A percentile compares a stretch with the other conserved stretches of the same genome.
Evolutionary conservation across 2,329 filamentous ascomycete species (phyloP).

Genomic region (Hypoxylon sp.): DNA sequence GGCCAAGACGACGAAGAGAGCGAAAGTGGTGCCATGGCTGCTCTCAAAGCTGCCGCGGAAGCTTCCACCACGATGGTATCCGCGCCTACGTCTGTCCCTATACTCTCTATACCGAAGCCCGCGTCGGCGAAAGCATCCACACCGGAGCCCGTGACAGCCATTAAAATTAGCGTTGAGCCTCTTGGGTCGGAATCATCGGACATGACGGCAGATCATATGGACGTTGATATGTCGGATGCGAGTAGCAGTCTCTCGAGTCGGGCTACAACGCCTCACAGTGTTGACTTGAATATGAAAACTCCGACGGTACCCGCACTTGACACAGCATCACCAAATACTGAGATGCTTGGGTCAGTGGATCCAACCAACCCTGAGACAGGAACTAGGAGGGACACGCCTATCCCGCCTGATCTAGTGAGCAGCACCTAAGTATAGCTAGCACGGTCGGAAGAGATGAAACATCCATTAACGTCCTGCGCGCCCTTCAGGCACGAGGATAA

Average conservation of each 20-base stretch:
- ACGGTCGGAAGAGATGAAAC: neutral
- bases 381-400: conserved; percentile 56
- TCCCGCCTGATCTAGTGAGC: conserved; percentile 53
- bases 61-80: conserved; percentile 38
- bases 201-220: conserved; percentile 47
- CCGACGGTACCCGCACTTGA: conserved; percentile 54
- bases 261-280: conserved; percentile 49
- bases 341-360: conserved; percentile 51
- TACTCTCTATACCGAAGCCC: conserved; percentile 9
- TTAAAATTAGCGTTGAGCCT: conserved; percentile 58
- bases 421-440: conserved; percentile 12
- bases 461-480: neutral
- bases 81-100: conserved; percentile 20
- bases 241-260: conserved; percentile 59
- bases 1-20: conserved; percentile 64
- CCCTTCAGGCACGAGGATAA: neutral
- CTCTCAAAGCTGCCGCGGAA: conserved; percentile 56
- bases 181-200: conserved; percentile 49
- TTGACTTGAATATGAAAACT: conserved; percentile 58
- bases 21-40: conserved; percentile 61
- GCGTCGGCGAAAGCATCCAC: conserved; percentile 30
- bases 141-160: conserved; percentile 45
- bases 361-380: conserved; percentile 51
- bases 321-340: conserved; percentile 26
- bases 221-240: conserved; percentile 67